A percentile compares a stretch with the other conserved stretches of the same genome.
Conservation (phyloP, 352 stramenopile species). For the Pythium plurisporium region DNA sequence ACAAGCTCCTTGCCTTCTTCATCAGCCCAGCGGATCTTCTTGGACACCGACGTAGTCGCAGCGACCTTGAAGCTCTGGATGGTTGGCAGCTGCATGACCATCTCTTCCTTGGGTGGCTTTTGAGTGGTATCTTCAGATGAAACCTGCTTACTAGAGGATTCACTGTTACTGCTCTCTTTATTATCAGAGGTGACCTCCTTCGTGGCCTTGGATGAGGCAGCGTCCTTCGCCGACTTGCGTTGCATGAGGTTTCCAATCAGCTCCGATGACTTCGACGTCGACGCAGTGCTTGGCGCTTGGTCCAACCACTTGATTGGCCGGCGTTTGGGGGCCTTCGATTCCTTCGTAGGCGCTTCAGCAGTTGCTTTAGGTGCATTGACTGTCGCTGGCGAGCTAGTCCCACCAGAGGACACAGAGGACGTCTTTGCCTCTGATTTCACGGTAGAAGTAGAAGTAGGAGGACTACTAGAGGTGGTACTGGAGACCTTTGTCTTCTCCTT, state of each 20-base stretch:
- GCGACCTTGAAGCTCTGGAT: constrained; percentile 81
- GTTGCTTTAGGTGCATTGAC: constrained; percentile 3
- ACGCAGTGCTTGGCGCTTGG: constrained; percentile 30
- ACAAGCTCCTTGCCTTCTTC: constrained; percentile 70
- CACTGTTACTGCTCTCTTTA: constrained; percentile 24
- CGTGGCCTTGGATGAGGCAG: constrained; percentile 40
- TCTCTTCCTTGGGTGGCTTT: constrained; percentile 30
- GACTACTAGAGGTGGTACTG: not conserved
- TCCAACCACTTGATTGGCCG: constrained; percentile 73
- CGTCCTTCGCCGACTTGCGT: constrained; percentile 72
- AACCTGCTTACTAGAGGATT: constrained; percentile 24
- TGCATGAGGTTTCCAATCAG: constrained; percentile 83
- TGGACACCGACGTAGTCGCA: constrained; percentile 31
- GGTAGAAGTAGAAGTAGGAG: constrained; percentile 18
- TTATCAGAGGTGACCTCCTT: constrained; percentile 28
- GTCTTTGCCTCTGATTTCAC: not conserved
- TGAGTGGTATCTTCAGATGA: constrained; percentile 9
- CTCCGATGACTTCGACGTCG: constrained; percentile 67
- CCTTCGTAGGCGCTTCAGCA: constrained; percentile 18
- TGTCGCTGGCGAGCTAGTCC: not conserved
- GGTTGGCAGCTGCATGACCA: constrained; percentile 57
- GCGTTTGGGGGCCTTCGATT: constrained; percentile 50
- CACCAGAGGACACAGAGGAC: not conserved
- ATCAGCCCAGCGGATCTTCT: constrained; percentile 81
- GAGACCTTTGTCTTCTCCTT: constrained; percentile 34